These are phyloP conservation scores for Alternaria viburni DNA, from an alignment of 2,329 filamentous ascomycete genomes.

Conservation along the genomic window DNA sequence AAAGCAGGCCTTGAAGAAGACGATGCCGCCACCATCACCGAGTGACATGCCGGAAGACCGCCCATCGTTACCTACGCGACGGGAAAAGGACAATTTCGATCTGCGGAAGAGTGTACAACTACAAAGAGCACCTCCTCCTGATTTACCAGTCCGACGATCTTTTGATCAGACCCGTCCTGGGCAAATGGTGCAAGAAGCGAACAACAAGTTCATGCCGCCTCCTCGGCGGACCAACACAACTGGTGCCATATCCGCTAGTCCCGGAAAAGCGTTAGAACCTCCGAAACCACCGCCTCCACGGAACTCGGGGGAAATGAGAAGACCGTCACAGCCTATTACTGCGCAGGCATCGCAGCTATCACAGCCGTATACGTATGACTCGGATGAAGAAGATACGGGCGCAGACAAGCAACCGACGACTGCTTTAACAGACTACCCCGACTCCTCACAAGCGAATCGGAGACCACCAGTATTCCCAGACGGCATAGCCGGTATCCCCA, in stretches of 20 bases:
- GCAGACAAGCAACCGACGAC: conserved; percentile 58
- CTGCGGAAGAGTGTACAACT: conserved; percentile 44
- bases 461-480: conserved; percentile 77
- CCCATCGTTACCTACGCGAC: conserved; percentile 57
- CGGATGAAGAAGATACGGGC: conserved; percentile 56
- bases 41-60: conserved; percentile 52
- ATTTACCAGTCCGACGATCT: conserved; percentile 45
- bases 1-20: conserved; percentile 26
- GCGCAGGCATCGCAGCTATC: conserved; percentile 23
- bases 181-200: conserved; percentile 30
- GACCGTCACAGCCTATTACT: conserved; percentile 27
- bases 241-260: conserved; percentile 7
- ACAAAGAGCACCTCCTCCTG: conserved; percentile 37
- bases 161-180: conserved; percentile 44
- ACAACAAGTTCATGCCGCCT: conserved; percentile 39
- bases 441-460: conserved; percentile 83
- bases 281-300: conserved; percentile 44
- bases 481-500: conserved; percentile 76
- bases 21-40: conserved; percentile 18
- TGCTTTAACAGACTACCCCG: conserved; percentile 73
- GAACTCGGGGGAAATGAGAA: conserved; percentile 42
- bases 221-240: conserved; percentile 44
- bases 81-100: conserved; percentile 44
- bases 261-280: conserved; percentile 36
- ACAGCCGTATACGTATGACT: conserved; percentile 51